Base-by-base conservation (phyloP, 2,329 filamentous ascomycete genomes). In the Geosmithia putterillii region DNA sequence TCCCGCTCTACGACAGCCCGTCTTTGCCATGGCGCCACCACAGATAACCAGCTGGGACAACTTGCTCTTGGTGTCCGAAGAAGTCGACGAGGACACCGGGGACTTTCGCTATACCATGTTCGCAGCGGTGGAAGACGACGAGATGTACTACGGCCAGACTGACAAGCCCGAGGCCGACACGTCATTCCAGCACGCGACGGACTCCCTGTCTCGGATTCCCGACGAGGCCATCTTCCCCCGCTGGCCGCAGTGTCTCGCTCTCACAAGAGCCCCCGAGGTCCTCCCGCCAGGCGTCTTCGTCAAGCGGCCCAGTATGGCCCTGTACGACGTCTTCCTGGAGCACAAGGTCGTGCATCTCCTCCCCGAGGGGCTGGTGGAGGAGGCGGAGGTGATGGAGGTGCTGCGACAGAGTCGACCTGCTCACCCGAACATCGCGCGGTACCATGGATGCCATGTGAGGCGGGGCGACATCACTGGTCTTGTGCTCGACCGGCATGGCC, bases 361-460 rank as follows among this genome's bases (percentile, higher is more conserved):
- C 40, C 25, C 22, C 14, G 37, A 43, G 14, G 44, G 45, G 7
- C 43, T 50, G 15, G 38, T 47, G 21, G 44, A 52, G 22, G 53
- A 55, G 44, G 46, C 48, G 15, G 32, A 45, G 25, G 42, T 41
- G n/a, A 45, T 52, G 46, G 51, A 55, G 41, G 36, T 45, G 4
- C 38, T 54, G 3, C 25, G 23, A 38, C 42, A 20, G 44, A 53
- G 5, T 52, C n/a, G n/a, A n/a, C n/a, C n/a, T n/a, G n/a, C 52
- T 7, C 57, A 60, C 42, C 55, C 54, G 9, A 51, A 54, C 43
- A 52, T 58, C 32, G 41, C 58, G 38, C 14, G 47, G 3, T 58
- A 57, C 42, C 44, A 55, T 36, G 54, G 56, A 34, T 59, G 54
- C 48, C 49, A 44, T 7, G 51, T 57, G 5, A 38, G 48, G 7